Evolutionary conservation across 139 green algal species (phyloP), one percentile per base, ranked within the genome.

Genomic region (Chlamydomonas applanata): DNA sequence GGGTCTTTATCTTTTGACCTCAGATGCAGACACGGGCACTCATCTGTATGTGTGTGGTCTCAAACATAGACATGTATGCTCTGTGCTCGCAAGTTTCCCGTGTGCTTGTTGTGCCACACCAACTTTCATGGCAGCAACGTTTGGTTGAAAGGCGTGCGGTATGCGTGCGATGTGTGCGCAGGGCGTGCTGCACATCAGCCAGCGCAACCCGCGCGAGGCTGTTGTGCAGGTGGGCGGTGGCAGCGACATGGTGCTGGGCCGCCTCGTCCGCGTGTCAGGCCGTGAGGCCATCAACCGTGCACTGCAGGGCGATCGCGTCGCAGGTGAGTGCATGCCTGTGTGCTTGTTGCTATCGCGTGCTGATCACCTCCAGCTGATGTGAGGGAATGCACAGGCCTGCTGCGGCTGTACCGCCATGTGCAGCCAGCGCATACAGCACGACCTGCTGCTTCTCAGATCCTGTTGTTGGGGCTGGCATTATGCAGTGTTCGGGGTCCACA

Each of bases 301-400:
- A 0, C 66, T 91, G 63, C 72, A 91, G 29, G 86, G 86, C 9
- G 86, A 91, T 69, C 64, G 44, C 0, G 85, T 83, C 49, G 72
- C 82, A 30, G 56, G 81, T 78, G 46, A 61, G 66, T 11, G 11
- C 40, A 49, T 11, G 40, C 40, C 40, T 19, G 7, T 11, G 7
- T 49, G 40, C 19, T 46, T 69, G 19, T 36, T 9, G 17, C 4
- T n/a, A n/a, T n/a, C n/a, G n/a, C n/a, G n/a, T n/a, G n/a, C n/a
- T n/a, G n/a, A n/a, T n/a, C n/a, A n/a, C n/a, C n/a, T n/a, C n/a
- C n/a, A n/a, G n/a, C n/a, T n/a, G n/a, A n/a, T n/a, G n/a, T n/a
- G n/a, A n/a, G n/a, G n/a, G n/a, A n/a, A n/a, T n/a, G n/a, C n/a
- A n/a, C n/a, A n/a, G n/a, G n/a, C n/a, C n/a, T n/a, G n/a, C n/a